Evolutionary conservation across 306 rosid genomes (phyloP), one percentile per base, ranked within the genome.

Genomic region (Cicer yamashitae): DNA sequence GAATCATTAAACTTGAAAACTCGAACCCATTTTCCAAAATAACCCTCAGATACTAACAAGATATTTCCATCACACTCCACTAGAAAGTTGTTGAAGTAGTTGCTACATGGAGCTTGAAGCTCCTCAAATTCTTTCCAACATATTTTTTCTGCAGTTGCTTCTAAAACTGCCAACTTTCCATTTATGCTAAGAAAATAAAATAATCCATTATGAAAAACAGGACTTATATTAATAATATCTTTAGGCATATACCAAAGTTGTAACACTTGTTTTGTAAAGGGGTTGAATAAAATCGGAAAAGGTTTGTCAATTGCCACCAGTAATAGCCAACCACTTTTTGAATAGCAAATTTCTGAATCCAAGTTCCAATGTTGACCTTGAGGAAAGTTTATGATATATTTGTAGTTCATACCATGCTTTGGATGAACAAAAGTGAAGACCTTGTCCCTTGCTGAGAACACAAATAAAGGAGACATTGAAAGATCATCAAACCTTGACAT

Each of bases 271-370:
- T 53, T 52, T 51, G 50, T 14, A n/a, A 70, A 70, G 8, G 75
- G 75, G 3, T 70, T 70, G 75, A 70, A 51, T 50, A 70, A 51
- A 17, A 37, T 3, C 37, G 44, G 10, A 22, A 22, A 22, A 8
- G 1, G 1, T 9, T 0, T 14, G 15, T 51, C 2, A 20, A 10
- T 10, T 50, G 15, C 15, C 47, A 70, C 11, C 11, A 70, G 37
- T 58, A 58, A 22, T 34, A 70, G 38, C 74, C 74, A 70, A 30
- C 74, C 61, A 50, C 37, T 47, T 52, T 70, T 53, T 70, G 63
- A 52, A 53, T 5, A 53, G 12, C 59, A 53, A 53, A 53, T 53
- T 53, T 37, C 17, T 2, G 7, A 25, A 6, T 30, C 1, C 8
- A 59, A 1, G 43, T 13, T 30, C 65, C 41, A 12, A 11, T 0